Conservation (phyloP, 164 flowering plant species). For the Houttuynia cordata region DNA sequence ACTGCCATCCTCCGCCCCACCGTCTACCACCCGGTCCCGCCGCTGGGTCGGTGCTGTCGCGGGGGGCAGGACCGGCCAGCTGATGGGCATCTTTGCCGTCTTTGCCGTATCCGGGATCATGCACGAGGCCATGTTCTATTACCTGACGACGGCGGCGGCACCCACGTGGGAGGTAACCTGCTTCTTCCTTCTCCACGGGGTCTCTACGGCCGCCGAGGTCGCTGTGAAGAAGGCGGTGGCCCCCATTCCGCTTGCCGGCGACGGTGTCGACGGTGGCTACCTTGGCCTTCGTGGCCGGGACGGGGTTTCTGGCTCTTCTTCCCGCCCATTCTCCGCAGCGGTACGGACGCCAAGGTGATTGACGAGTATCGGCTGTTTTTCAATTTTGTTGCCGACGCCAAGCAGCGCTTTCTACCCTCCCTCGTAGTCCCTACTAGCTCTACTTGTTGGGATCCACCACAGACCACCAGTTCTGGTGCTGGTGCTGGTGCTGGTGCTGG, state of each 20-base stretch:
- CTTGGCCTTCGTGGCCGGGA: conserved; percentile 27
- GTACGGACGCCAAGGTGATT: conserved; percentile 15
- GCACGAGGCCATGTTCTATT: conserved; percentile 16
- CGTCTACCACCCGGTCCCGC: conserved; percentile 10
- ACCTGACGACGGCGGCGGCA: background rate
- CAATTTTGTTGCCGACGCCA: background rate
- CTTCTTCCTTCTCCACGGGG: conserved; percentile 16
- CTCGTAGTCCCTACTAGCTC: no score
- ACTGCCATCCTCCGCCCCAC: conserved; percentile 8
- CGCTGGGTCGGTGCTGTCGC: background rate
- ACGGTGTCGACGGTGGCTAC: conserved; percentile 14
- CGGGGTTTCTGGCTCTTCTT: conserved; percentile 33
- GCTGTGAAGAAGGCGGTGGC: conserved; percentile 1
- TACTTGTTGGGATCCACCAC: no score
- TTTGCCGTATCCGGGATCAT: conserved; percentile 15
- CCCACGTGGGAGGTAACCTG: conserved; percentile 16
- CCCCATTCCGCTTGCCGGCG: conserved; percentile 7
- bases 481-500: conserved; percentile 10
- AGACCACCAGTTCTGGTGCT: no score
- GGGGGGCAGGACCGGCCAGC: background rate
- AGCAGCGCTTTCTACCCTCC: background rate
- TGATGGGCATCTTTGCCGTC: conserved; percentile 3
- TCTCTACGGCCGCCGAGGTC: conserved; percentile 7
- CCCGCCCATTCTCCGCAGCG: conserved; percentile 27
- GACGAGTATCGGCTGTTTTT: conserved; percentile 1